These are phyloP conservation scores for Mortierella polycephala DNA, from an alignment of 371 early-diverging fungal species.

Conservation along the genomic window DNA sequence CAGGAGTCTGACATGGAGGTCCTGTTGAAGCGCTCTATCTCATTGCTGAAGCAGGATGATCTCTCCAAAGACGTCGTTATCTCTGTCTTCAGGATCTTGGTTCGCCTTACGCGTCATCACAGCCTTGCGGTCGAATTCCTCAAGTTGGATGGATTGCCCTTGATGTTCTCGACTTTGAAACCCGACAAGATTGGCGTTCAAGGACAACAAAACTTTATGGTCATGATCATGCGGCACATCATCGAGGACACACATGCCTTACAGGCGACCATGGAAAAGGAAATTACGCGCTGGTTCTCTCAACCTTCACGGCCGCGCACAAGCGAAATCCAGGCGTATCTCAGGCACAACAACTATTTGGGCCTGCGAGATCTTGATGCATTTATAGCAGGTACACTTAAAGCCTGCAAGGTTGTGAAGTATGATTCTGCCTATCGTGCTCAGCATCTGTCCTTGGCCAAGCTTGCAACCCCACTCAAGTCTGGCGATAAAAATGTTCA, in stretches of 20 bases:
- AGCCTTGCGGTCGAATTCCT: slow-evolving; percentile 75
- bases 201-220: slow-evolving; percentile 77
- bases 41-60: slow-evolving; percentile 58
- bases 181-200: slow-evolving; percentile 66
- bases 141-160: slow-evolving; percentile 69
- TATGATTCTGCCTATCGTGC: slow-evolving; percentile 67
- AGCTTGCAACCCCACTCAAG: slow-evolving; percentile 10
- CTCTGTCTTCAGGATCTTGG: slow-evolving; percentile 81
- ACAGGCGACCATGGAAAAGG: slow-evolving; percentile 74
- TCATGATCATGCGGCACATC: slow-evolving; percentile 89
- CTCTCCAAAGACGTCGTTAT: slow-evolving; percentile 67
- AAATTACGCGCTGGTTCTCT: slow-evolving; percentile 77
- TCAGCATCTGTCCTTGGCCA: slow-evolving; percentile 63
- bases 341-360: slow-evolving; percentile 56
- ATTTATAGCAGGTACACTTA: slow-evolving; percentile 75
- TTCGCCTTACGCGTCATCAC: slow-evolving; percentile 82
- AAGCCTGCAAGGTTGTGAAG: slow-evolving; percentile 71
- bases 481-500: slow-evolving; percentile 26
- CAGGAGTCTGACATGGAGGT: slow-evolving; percentile 53
- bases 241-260: slow-evolving; percentile 80
- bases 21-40: slow-evolving; percentile 59
- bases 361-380: slow-evolving; percentile 78
- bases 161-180: slow-evolving; percentile 65
- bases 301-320: slow-evolving; percentile 68
- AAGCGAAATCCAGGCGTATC: slow-evolving; percentile 73